Evolutionary conservation across 352 stramenopile species (phyloP).

Genomic region (Pythium insidiosum): DNA sequence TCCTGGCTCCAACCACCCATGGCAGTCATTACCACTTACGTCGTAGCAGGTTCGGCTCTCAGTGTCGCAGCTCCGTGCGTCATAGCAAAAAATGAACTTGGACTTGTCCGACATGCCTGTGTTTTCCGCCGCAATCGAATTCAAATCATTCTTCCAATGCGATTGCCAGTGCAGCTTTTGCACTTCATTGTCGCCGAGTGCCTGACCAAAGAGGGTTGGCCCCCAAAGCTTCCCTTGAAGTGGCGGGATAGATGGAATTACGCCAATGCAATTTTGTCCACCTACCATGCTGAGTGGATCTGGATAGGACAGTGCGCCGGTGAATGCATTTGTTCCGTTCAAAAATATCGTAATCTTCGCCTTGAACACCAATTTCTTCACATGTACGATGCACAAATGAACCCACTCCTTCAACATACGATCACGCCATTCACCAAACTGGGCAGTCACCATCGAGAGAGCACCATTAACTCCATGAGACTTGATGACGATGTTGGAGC

Average conservation of each 20-base stretch:
- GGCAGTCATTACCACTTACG: constrained; percentile 64
- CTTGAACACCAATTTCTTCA: constrained; percentile 87
- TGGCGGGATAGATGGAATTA: constrained; percentile 28
- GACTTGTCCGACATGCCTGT: constrained; percentile 56
- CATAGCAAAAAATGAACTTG: constrained; percentile 75
- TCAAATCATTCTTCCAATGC: constrained; percentile 67
- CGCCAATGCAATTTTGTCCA: constrained; percentile 65
- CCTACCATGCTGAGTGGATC: constrained; percentile 60
- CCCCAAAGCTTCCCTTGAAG: constrained; percentile 71
- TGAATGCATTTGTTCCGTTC: constrained; percentile 50
- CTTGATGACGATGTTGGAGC: constrained; percentile 43
- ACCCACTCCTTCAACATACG: constrained; percentile 57
- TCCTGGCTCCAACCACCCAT: constrained; percentile 60
- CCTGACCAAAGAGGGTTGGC: constrained; percentile 64
- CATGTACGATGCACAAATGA: constrained; percentile 71
- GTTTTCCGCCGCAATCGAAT: constrained; percentile 55
- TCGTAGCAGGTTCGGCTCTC: constrained; percentile 54
- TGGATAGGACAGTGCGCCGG: constrained; percentile 60
- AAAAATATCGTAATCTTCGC: constrained; percentile 73
- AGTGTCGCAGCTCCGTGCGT: constrained; percentile 58
- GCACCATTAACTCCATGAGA: constrained; percentile 31
- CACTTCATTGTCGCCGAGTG: constrained; percentile 54
- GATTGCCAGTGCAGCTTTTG: constrained; percentile 66
- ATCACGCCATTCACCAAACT: constrained; percentile 33
- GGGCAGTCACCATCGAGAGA: constrained; percentile 44